These are phyloP conservation scores for Solanum virginianum DNA, from an alignment of 257 asterid genomes.

Conservation along the genomic window DNA sequence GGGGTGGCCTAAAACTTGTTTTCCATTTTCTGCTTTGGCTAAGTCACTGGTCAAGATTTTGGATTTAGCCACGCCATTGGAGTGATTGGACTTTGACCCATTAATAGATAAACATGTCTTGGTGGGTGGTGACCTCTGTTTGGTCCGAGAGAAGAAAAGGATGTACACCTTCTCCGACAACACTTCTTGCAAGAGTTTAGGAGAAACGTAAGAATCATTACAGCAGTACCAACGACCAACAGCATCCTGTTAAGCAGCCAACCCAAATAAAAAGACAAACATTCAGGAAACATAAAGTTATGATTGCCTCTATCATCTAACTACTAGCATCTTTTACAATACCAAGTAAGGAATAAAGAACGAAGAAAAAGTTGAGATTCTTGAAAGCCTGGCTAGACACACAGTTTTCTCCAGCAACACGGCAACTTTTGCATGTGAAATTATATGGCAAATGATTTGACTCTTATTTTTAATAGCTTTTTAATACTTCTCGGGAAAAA, in stretches of 20 bases:
- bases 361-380: not conserved
- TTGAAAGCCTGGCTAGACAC: not conserved
- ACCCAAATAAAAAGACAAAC: slow-evolving; percentile 4
- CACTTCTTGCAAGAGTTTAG: slow-evolving; percentile 69
- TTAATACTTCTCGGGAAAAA: not conserved
- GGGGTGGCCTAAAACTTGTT: slow-evolving; percentile 20
- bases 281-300: not conserved
- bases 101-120: slow-evolving; percentile 34
- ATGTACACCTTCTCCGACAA: slow-evolving; percentile 86
- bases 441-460: not conserved
- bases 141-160: slow-evolving; percentile 81
- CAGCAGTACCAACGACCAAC: slow-evolving; percentile 92
- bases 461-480: not conserved
- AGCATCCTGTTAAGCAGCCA: slow-evolving; percentile 53
- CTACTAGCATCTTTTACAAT: not conserved
- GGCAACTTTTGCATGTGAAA: not conserved
- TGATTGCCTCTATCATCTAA: not conserved
- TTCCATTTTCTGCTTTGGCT: slow-evolving; percentile 20
- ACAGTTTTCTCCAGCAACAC: not conserved
- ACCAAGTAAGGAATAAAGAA: not conserved
- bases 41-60: slow-evolving; percentile 20
- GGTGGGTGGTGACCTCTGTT: slow-evolving; percentile 55
- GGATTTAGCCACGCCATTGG: slow-evolving; percentile 39
- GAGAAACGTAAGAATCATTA: slow-evolving; percentile 74
- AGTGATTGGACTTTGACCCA: slow-evolving; percentile 44